These are phyloP conservation scores for Acrodontium crateriforme DNA, from an alignment of 2,329 filamentous ascomycete genomes.

Conservation along the genomic window DNA sequence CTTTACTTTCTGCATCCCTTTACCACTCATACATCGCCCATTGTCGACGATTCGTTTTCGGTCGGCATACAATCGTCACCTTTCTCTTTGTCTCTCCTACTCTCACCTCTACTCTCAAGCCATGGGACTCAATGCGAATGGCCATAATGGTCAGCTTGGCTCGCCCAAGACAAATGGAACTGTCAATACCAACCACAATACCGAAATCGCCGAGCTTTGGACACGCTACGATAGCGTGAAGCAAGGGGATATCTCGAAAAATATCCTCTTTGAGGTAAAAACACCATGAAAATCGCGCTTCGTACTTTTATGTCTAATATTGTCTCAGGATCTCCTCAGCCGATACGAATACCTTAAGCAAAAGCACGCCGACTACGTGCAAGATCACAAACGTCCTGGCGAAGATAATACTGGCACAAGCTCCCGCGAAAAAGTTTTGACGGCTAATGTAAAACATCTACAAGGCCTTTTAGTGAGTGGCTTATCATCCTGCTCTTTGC, in stretches of 20 bases:
- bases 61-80: no score
- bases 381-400: conserved; percentile 12
- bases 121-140: no score
- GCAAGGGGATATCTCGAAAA: conserved; percentile 17
- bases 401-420: background rate
- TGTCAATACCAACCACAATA: background rate
- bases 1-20: no score
- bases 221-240: conserved; percentile 20
- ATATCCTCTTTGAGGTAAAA: conserved; percentile 20
- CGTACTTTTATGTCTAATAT: conserved; percentile 1
- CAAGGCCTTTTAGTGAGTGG: conserved; percentile 7
- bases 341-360: conserved; percentile 26
- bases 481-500: no score
- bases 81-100: no score
- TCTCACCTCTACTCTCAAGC: no score
- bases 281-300: background rate
- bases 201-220: conserved; percentile 11
- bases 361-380: conserved; percentile 17
- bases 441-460: conserved; percentile 4
- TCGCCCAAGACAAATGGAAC: conserved; percentile 1
- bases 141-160: no score
- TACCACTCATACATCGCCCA: no score
- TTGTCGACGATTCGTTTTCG: no score
- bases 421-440: conserved; percentile 1
- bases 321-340: conserved; percentile 24